phyloP scores from a whole-genome alignment of 1,284 basidiomycete genomes.

The Somion occarium region DNA sequence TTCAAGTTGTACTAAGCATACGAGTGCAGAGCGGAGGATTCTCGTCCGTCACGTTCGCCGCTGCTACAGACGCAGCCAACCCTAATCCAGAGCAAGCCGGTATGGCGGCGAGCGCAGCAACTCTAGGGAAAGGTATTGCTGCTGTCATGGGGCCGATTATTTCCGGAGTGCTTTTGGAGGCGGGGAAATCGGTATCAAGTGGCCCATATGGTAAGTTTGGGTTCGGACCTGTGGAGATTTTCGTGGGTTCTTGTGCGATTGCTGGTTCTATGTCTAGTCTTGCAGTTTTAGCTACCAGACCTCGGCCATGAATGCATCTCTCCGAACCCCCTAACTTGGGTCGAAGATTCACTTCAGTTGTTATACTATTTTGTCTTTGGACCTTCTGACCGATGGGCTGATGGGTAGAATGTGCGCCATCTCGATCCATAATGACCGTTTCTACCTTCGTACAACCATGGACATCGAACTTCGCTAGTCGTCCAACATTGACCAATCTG shows the following conservation, averaged over 20 bases:
- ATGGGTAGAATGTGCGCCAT: no score
- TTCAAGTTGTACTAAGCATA: background rate
- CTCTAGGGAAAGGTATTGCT: constrained; percentile 20
- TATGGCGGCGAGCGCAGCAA: constrained; percentile 18
- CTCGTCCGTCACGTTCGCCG: constrained; percentile 22
- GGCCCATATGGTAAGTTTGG: constrained; percentile 20
- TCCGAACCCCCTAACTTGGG: no score
- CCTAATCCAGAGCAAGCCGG: constrained; percentile 20
- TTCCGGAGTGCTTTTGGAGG: constrained; percentile 22
- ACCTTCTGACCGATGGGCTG: no score
- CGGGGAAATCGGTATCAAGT: constrained; percentile 10
- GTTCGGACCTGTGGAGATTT: constrained; percentile 25
- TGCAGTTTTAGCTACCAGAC: background rate
- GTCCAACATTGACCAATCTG: no score
- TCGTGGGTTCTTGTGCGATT: constrained; percentile 22
- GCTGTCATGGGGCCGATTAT: constrained; percentile 23
- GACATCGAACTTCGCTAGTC: no score
- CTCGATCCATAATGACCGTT: no score
- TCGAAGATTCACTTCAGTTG: no score
- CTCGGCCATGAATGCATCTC: no score
- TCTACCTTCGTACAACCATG: no score
- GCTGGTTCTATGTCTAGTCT: constrained; percentile 1
- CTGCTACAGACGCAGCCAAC: constrained; percentile 22
- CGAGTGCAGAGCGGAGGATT: constrained; percentile 21
- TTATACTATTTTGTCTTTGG: no score